Evolutionary conservation across 192 early-diverging fungal species (phyloP).

Genomic region (Coemansia sp.): DNA sequence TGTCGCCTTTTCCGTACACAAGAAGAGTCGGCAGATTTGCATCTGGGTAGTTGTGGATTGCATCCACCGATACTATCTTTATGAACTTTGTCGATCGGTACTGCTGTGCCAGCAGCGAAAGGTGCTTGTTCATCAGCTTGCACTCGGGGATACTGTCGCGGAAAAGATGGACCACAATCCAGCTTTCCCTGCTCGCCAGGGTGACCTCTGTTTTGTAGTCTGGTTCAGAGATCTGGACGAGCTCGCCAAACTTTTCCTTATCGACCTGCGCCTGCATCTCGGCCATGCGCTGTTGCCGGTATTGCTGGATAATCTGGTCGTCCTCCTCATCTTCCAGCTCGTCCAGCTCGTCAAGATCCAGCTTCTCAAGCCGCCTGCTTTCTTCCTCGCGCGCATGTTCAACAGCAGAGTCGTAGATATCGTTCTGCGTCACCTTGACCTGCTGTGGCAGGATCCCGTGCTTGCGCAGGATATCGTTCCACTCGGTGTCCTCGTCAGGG

Average conservation of each 20-base stretch:
- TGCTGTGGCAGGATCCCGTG: conserved; percentile 89
- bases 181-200: conserved; percentile 77
- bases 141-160: conserved; percentile 77
- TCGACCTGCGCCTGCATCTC: conserved; percentile 74
- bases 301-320: conserved; percentile 77
- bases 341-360: conserved; percentile 82
- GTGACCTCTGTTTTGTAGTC: conserved; percentile 89
- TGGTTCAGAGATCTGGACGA: conserved; percentile 87
- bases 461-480: conserved; percentile 94
- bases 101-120: conserved; percentile 60
- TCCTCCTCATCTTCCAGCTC: conserved; percentile 94
- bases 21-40: conserved; percentile 84
- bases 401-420: conserved; percentile 50
- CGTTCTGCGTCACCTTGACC: conserved; percentile 56
- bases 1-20: conserved; percentile 86
- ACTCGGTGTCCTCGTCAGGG: conserved; percentile 69
- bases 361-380: conserved; percentile 70
- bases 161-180: conserved; percentile 60
- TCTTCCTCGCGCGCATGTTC: conserved; percentile 56
- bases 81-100: conserved; percentile 91
- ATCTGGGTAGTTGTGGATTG: conserved; percentile 96
- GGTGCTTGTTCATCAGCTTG: conserved; percentile 76
- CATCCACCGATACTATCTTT: conserved; percentile 90
- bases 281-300: conserved; percentile 79
- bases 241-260: conserved; percentile 81